Conservation (phyloP, 2,329 filamentous ascomycete species). For the Trichophyton mentagrophytes region DNA sequence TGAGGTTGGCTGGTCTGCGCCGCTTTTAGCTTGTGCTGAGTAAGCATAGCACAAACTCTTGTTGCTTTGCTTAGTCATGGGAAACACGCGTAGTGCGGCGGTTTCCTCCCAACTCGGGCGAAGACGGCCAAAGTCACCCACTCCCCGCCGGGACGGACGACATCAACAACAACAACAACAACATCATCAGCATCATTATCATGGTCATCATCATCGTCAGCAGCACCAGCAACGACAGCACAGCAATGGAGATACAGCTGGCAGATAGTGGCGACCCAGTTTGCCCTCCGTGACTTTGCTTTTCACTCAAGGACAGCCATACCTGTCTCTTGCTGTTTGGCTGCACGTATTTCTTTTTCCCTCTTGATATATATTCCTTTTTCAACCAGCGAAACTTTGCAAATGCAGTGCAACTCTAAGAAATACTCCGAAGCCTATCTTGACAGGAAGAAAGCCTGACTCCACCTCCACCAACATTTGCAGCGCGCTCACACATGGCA, state of each 20-base stretch:
- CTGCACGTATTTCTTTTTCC: background rate
- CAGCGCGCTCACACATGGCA: constrained; percentile 1
- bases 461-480: constrained; percentile 1
- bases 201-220: no score
- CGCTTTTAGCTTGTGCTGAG: background rate
- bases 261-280: background rate
- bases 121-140: background rate
- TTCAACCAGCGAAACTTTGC: background rate
- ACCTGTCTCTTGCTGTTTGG: background rate
- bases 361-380: background rate
- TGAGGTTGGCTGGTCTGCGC: background rate
- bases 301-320: background rate
- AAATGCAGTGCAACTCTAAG: constrained; percentile 3
- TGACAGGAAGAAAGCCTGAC: background rate
- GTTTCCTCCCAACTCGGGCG: background rate
- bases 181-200: no score
- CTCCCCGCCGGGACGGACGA: no score
- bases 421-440: constrained; percentile 3
- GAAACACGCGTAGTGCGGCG: background rate
- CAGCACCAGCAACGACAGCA: no score
- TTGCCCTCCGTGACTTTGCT: background rate
- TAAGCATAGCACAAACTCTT: background rate
- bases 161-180: no score
- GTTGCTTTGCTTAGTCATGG: background rate
- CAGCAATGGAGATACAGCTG: background rate